Evolutionary conservation across 1,284 basidiomycete species (phyloP), one percentile per base, ranked within the genome.

Genomic region (Thelephora terrestris): DNA sequence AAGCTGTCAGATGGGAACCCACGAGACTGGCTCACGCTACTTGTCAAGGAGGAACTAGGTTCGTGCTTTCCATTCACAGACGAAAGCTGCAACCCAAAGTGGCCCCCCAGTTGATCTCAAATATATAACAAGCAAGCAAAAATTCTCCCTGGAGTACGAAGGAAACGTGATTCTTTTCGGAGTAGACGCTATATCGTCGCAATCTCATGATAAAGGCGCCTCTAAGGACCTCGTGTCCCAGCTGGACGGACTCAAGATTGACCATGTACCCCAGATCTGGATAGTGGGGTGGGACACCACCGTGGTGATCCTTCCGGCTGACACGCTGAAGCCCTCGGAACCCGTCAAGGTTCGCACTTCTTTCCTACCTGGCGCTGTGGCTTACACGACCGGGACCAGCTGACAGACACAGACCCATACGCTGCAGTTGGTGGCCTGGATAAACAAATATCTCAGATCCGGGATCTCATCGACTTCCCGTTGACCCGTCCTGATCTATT

Each of bases 391-490:
- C 49, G 68, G 73, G 47, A 64, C 70, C 10, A 60, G 75, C 42
- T 62, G 71, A 21, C 66, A 69, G 50, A 65, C 42, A 61, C 66
- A 36, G 71, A 78, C 52, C 79, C 79, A 21, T 87, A 86, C 60
- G 72, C 80, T 16, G 74, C 79, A 14, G 83, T 99, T 16, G 96
- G 96, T 23, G 96, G 96, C 2, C 75, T 99, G 23, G 77, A 85
- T 56, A 78, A 79, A 54, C 93, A 97, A 60, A 94, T 99, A 53
- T 72, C 80, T 47, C 82, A 91, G 63, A 90, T 99, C 53, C 80
- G 88, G 35, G 86, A 93, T 57, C 78, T 99, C n/a, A 79, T 99
- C 36, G 95, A 99, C 60, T 85, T 99, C 48, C 96, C 96, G 1
- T 73, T 99, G 43, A 86, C 79, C 18, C 81, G 84, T 32, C 96